Base-by-base conservation (phyloP, 1,139 yeast species). In the Zygosaccharomyces pseudobailii region DNA sequence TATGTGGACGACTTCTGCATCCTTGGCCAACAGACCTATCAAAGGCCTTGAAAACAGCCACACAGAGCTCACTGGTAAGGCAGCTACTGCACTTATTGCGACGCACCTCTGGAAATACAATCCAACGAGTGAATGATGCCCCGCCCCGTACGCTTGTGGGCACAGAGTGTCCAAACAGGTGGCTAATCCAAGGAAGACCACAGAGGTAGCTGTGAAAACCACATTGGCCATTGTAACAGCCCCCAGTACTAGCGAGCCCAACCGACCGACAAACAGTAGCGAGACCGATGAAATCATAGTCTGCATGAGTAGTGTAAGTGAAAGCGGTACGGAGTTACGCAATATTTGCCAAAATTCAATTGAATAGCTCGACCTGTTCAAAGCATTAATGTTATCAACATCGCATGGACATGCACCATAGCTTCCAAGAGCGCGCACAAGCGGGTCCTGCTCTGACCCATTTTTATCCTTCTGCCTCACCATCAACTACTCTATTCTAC, bases 111-210 rank as follows among this genome's bases (percentile, higher is more conserved):
- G 75, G 52, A 71, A 72, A 49, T 71, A 72, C 7, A 71, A 45
- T 0, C 77, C 76, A 21, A 73, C 77, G 24, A 68, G 58, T 10
- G 59, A 52, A 31, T 55, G 59, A 45, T 65, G 65, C 6, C 67
- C 67, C 10, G 71, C 68, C 6, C 78, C 78, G 57, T 63, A 76
- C 0, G 82, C 80, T 54, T 76, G 81, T 0, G 81, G 72, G 55
- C 82, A 77, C 37, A 76, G 66, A 3, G 80, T 72, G 56, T 78
- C 82, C 27, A 78, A 61, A 46, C 76, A 71, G 0, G 82, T 76
- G n/a, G 81, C 73, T 74, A 76, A 72, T 1, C 82, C 82, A 43
- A 75, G 77, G 53, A 74, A 75, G 1, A 76, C 65, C 1, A 79
- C 75, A 2, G 75, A 75, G 0, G 78, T 72, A 41, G 75, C 74